Evolutionary conservation across 1,139 yeast genomes (phyloP).

Genomic region (Kluyveromyces sp.): DNA sequence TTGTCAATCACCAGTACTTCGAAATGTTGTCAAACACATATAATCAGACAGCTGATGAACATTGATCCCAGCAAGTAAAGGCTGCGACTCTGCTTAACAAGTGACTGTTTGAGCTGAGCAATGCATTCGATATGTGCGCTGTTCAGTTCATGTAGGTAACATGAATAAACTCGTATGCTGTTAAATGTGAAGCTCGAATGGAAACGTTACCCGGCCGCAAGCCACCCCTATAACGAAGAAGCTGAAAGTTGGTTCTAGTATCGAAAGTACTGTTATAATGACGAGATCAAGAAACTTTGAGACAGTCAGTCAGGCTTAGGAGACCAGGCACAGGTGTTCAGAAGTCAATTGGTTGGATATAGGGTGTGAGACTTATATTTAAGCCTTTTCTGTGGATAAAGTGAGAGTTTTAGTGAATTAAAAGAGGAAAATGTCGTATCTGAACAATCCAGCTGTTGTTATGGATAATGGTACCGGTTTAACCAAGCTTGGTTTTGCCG

Average conservation of each 20-base stretch:
- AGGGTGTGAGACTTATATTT: not conserved
- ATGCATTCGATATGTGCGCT: not conserved
- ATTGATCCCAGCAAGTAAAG: no score
- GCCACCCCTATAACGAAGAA: not conserved
- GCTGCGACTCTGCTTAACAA: no score
- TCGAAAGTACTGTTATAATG: not conserved
- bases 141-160: not conserved
- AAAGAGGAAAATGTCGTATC: constrained; percentile 31
- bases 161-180: not conserved
- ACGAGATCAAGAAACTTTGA: not conserved
- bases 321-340: not conserved
- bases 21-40: no score
- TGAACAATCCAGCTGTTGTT: constrained; percentile 87
- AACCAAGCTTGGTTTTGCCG: constrained; percentile 96
- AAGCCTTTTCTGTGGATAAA: not conserved
- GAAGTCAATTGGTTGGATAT: not conserved
- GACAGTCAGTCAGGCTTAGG: not conserved
- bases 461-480: constrained; percentile 94
- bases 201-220: not conserved
- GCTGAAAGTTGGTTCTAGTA: not conserved
- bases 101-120: not conserved
- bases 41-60: no score
- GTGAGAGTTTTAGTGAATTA: not conserved
- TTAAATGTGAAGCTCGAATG: not conserved
- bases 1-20: no score